Base-by-base conservation (phyloP, 768 basidiomycete genomes). In the Ramaria rubella region DNA sequence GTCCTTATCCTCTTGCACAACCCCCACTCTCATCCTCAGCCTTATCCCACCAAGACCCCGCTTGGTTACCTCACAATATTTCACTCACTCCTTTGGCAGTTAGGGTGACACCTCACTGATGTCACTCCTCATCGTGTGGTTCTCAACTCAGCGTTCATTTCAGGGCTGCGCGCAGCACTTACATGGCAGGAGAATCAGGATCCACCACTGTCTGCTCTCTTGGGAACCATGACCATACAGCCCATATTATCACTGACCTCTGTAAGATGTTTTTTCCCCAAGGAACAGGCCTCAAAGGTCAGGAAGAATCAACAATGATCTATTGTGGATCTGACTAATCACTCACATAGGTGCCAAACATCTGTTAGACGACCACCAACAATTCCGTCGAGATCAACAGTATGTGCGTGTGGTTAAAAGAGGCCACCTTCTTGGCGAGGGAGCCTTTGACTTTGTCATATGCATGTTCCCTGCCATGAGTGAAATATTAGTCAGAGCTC, bases 81-180 rank as follows among this genome's bases (percentile, higher is more conserved):
- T 15, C 1, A 36, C n/a, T 56, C 55, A 3, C 23, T 67, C 11
- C 40, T 68, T 6, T 48, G 52, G 3, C 38, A 57, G 8, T 42
- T 68, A 43, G 60, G 58, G 4, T 68, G 67, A 66, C 60, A 61
- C 48, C 64, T 68, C 1, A 64, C 64, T 1, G 67, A 68, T 55
- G 62, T 64, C n/a, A 68, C 67, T 11, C 67, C 67, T n/a, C 59
- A 60, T 26, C 61, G 60, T n/a, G 57, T 67, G 5, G 45, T 64
- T 38, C 42, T 63, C 8, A 62, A 68, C 33, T 61, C 61, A 6
- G 65, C 61, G 2, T 68, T 68, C 51, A 63, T 66, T 27, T 52
- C n/a, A 4, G 44, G 42, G 3, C 48, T 65, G 17, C 61, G 60
- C 0, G 15, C 54, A n/a, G 14, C 40, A 5, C 60, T 68, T 17